phyloP scores from a whole-genome alignment of 148 eudicot genomes.

The Rhododendron simsii region DNA sequence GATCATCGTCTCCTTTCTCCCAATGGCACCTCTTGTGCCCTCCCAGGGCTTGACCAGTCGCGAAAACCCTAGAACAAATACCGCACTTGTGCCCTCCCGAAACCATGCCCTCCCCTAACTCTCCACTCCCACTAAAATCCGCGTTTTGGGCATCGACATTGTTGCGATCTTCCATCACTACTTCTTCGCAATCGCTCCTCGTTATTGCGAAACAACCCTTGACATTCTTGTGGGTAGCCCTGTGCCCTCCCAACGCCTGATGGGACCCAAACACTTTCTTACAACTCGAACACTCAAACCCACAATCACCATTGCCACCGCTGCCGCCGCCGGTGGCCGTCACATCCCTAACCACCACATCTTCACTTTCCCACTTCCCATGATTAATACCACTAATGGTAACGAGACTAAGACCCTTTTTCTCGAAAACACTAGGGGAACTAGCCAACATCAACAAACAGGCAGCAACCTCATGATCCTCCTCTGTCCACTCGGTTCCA shows the following conservation, averaged over 20 bases:
- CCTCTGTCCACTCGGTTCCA: conserved; percentile 18
- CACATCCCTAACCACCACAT: conserved; percentile 6
- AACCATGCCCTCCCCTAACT: background rate
- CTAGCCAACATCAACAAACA: conserved; percentile 60
- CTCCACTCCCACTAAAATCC: background rate
- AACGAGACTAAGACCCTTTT: background rate
- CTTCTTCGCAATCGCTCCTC: conserved; percentile 10
- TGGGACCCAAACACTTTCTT: conserved; percentile 79
- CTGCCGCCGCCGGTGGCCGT: background rate
- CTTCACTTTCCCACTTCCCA: background rate
- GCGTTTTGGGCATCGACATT: background rate
- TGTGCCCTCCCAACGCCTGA: conserved; percentile 90
- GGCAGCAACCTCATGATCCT: conserved; percentile 59
- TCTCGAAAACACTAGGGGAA: conserved; percentile 14
- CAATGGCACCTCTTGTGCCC: conserved; percentile 82
- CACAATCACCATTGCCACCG: background rate
- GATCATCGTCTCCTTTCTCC: conserved; percentile 38
- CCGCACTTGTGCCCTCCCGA: conserved; percentile 52
- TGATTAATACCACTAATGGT: background rate
- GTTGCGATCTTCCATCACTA: background rate
- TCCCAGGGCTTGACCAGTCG: conserved; percentile 80
- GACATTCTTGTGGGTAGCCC: conserved; percentile 87
- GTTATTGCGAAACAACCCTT: conserved; percentile 73
- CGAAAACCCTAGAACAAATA: conserved; percentile 58
- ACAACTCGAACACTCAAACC: conserved; percentile 75